Conservation (phyloP, 2,329 filamentous ascomycete species). For the Bipolaris gigantea region DNA sequence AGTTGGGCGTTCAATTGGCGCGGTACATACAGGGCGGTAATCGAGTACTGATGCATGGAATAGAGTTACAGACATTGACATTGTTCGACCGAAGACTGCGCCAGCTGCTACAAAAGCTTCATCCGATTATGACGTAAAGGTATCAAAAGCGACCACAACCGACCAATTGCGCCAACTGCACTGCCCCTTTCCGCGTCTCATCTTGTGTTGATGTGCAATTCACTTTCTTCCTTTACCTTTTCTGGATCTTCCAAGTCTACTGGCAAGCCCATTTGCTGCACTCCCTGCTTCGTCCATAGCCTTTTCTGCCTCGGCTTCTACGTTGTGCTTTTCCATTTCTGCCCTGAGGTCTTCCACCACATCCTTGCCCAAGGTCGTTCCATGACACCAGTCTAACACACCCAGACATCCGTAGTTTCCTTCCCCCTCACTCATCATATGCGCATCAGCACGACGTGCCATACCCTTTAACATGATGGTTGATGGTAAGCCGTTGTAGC, state of each 20-base stretch:
- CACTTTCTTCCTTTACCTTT: conserved; percentile 35
- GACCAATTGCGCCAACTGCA: conserved; percentile 1
- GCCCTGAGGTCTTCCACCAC: conserved; percentile 58
- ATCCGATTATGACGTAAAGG: conserved; percentile 8
- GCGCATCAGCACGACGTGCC: conserved; percentile 60
- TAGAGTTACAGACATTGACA: conserved; percentile 30
- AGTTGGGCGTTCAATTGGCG: conserved; percentile 27
- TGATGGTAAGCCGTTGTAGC: conserved; percentile 65
- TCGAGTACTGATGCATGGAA: conserved; percentile 35
- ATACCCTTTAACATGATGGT: conserved; percentile 61
- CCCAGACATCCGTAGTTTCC: conserved; percentile 67
- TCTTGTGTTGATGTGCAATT: conserved; percentile 1
- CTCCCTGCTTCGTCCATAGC: conserved; percentile 41
- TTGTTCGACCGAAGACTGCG: conserved; percentile 20
- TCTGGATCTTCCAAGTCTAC: conserved; percentile 29
- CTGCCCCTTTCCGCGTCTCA: background rate
- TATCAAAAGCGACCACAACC: conserved; percentile 9
- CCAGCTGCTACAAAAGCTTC: conserved; percentile 5
- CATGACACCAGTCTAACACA: conserved; percentile 50
- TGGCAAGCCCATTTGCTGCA: conserved; percentile 35
- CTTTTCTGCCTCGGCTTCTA: conserved; percentile 48
- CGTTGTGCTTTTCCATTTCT: conserved; percentile 59
- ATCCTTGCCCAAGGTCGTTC: conserved; percentile 57
- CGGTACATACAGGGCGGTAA: conserved; percentile 26
- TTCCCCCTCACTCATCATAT: conserved; percentile 59